These are phyloP conservation scores for Protomyces inouyei DNA, from an alignment of 1,139 yeast species.

Conservation along the genomic window DNA sequence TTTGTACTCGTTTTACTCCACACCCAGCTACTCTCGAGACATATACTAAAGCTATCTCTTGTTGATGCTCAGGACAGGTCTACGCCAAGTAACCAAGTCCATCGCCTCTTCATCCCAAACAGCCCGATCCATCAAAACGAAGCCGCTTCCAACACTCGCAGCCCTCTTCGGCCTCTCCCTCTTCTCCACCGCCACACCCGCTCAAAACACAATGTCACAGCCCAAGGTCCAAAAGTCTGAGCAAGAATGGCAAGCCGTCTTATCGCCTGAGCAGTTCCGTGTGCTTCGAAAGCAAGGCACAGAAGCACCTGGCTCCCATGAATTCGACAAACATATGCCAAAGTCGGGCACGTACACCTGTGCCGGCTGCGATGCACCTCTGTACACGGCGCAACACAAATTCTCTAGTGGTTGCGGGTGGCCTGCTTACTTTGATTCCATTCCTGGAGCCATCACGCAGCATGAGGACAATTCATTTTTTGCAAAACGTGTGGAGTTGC, in stretches of 20 bases:
- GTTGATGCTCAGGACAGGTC: not conserved
- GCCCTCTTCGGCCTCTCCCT: slow-evolving; percentile 20
- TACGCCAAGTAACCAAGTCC: not conserved
- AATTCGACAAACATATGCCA: slow-evolving; percentile 49
- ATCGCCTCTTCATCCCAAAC: not conserved
- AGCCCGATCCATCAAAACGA: slow-evolving; percentile 14
- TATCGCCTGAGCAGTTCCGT: slow-evolving; percentile 68
- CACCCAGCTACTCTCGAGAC: not conserved
- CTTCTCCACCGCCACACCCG: slow-evolving; percentile 21
- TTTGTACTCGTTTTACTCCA: too few species aligned
- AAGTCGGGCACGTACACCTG: slow-evolving; percentile 65
- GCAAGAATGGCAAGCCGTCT: slow-evolving; percentile 73
- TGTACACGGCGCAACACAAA: slow-evolving; percentile 73
- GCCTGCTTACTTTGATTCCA: slow-evolving; percentile 92
- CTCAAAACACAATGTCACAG: not conserved
- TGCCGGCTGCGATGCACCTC: slow-evolving; percentile 76
- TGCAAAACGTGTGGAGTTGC: slow-evolving; percentile 80
- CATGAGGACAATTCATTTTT: slow-evolving; percentile 62
- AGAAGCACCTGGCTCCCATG: slow-evolving; percentile 76
- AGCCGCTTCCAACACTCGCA: slow-evolving; percentile 23
- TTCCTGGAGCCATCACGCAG: slow-evolving; percentile 69
- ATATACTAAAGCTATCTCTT: not conserved
- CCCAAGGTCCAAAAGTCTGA: slow-evolving; percentile 45
- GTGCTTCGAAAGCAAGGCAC: slow-evolving; percentile 78
- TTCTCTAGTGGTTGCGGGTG: slow-evolving; percentile 93